These are phyloP conservation scores for Podaxis mareebaensis DNA, from an alignment of 768 basidiomycete species.

Conservation along the genomic window DNA sequence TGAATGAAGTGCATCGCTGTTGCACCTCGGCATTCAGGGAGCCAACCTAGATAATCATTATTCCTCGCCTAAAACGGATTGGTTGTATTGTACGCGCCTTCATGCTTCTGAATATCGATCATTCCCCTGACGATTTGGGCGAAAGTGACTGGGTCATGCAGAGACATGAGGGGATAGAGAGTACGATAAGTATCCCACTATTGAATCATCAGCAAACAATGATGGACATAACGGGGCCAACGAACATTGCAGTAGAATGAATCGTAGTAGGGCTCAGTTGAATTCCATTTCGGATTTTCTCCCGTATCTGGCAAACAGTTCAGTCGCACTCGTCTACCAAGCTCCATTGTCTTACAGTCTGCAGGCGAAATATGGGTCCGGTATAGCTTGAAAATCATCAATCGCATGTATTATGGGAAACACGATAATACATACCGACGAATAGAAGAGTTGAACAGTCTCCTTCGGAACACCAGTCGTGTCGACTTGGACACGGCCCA, in stretches of 20 bases:
- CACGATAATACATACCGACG: constrained; percentile 40
- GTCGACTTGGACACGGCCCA: constrained; percentile 56
- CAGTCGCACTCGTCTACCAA: background rate
- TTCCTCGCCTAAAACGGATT: background rate
- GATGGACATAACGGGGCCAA: background rate
- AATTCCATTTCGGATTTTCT: constrained; percentile 66
- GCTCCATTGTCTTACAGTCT: constrained; percentile 46
- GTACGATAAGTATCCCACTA: constrained; percentile 72
- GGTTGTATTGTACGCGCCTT: constrained; percentile 39
- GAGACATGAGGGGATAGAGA: constrained; percentile 60
- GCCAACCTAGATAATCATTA: constrained; percentile 49
- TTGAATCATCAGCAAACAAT: background rate
- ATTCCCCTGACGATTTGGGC: constrained; percentile 61
- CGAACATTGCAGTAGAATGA: constrained; percentile 70
- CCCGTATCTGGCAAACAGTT: constrained; percentile 47
- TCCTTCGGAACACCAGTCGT: constrained; percentile 47
- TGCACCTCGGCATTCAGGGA: constrained; percentile 64
- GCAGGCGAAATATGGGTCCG: constrained; percentile 64
- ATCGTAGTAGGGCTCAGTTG: constrained; percentile 65
- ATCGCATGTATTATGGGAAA: background rate
- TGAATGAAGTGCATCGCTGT: constrained; percentile 54
- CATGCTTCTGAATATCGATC: constrained; percentile 67
- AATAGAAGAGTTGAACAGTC: constrained; percentile 56
- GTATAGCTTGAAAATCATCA: constrained; percentile 41
- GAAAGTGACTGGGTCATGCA: constrained; percentile 62